Percentiles rank a stretch among this genome's conserved stretches.
Evolutionary conservation across 2,329 filamentous ascomycete species (phyloP).

Genomic region (Penicillium janthinellum): DNA sequence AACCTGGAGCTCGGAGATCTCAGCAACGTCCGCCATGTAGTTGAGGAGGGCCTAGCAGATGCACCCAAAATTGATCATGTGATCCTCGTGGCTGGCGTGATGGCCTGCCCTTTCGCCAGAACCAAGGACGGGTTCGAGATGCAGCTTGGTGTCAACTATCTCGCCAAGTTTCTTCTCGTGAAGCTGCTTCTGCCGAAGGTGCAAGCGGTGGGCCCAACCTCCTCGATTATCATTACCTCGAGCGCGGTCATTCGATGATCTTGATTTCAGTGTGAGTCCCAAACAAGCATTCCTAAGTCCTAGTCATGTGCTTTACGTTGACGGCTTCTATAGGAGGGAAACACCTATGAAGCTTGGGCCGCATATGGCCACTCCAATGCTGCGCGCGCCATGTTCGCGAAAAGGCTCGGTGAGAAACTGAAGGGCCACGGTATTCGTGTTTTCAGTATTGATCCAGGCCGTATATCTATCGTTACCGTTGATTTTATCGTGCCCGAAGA

Average conservation of each 20-base stretch:
- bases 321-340: constrained; percentile 31
- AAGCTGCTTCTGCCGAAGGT: constrained; percentile 50
- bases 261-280: constrained; percentile 35
- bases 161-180: constrained; percentile 53
- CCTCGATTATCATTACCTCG: constrained; percentile 37
- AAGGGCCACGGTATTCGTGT: constrained; percentile 36
- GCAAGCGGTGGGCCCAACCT: constrained; percentile 43
- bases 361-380: constrained; percentile 58
- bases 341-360: constrained; percentile 43
- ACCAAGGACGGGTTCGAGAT: constrained; percentile 36
- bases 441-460: constrained; percentile 49
- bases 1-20: constrained; percentile 24
- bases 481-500: neutral
- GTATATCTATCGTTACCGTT: constrained; percentile 6
- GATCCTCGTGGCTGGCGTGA: constrained; percentile 23
- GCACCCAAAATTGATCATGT: constrained; percentile 24
- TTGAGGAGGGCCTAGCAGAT: constrained; percentile 13
- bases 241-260: constrained; percentile 41
- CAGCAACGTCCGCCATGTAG: constrained; percentile 13
- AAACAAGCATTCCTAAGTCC: too few relatives aligned
- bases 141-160: constrained; percentile 53
- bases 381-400: constrained; percentile 52
- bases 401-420: constrained; percentile 43
- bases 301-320: neutral
- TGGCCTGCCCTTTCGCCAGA: constrained; percentile 23